Conservation (phyloP, 169 alveolate species). For the Cryptosporidium bovis region DNA sequence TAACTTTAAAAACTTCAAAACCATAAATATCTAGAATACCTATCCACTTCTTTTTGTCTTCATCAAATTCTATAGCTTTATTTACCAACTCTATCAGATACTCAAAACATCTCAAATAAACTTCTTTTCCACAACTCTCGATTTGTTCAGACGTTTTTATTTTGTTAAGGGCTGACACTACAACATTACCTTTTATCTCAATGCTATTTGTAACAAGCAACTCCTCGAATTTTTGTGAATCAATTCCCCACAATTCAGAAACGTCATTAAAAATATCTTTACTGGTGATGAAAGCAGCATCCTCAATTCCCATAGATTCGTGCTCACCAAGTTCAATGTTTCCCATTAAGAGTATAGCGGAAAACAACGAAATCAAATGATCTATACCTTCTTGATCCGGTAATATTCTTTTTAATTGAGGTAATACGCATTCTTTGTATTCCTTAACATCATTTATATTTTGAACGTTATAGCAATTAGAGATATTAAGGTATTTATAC, state of each 20-base stretch:
- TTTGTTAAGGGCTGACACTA: constrained; percentile 72
- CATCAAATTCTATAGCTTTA: constrained; percentile 81
- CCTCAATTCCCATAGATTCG: constrained; percentile 64
- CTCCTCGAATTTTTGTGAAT: constrained; percentile 51
- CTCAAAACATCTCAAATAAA: constrained; percentile 83
- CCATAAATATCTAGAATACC: constrained; percentile 99
- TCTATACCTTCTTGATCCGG: constrained; percentile 36
- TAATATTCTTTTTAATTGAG: constrained; percentile 62
- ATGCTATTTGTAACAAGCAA: constrained; percentile 57
- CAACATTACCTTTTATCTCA: constrained; percentile 53
- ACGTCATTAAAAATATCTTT: constrained; percentile 52
- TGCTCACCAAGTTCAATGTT: constrained; percentile 68
- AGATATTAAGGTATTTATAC: constrained; percentile 77
- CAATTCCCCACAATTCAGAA: constrained; percentile 54
- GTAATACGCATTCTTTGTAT: constrained; percentile 62
- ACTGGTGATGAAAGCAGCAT: constrained; percentile 50
- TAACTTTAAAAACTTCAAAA: constrained; percentile 95
- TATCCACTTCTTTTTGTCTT: constrained; percentile 83
- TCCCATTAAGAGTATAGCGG: constrained; percentile 84
- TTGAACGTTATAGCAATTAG: constrained; percentile 82
- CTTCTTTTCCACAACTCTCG: constrained; percentile 80
- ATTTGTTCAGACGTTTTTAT: constrained; percentile 76
- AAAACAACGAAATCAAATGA: constrained; percentile 40
- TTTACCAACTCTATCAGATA: constrained; percentile 82
- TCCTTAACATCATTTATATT: constrained; percentile 83